phyloP scores from a whole-genome alignment of 805 yeast genomes.

The Ogataea parapolymorpha region DNA sequence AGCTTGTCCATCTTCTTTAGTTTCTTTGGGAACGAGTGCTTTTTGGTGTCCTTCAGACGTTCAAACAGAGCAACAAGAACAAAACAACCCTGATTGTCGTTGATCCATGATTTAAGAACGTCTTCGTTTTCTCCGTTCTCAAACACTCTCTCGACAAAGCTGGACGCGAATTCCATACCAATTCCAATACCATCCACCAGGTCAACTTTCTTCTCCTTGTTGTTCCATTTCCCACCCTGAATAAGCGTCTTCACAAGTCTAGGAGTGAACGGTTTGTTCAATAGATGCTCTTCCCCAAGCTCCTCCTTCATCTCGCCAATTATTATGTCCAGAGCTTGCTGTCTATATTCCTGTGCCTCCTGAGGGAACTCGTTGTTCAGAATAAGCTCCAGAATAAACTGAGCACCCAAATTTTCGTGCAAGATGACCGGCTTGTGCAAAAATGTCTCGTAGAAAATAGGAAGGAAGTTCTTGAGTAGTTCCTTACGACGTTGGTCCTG shows the following conservation, averaged over 20 bases:
- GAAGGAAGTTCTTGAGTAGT: constrained; percentile 60
- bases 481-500: constrained; percentile 72
- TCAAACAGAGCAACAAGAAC: constrained; percentile 80
- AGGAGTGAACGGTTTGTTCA: constrained; percentile 68
- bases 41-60: constrained; percentile 46
- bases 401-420: constrained; percentile 75
- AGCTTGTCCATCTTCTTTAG: constrained; percentile 50
- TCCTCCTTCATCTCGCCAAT: constrained; percentile 64
- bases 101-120: constrained; percentile 60
- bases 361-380: constrained; percentile 44
- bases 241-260: constrained; percentile 73
- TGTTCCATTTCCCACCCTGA: constrained; percentile 83
- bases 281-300: constrained; percentile 64
- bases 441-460: constrained; percentile 57
- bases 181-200: constrained; percentile 42
- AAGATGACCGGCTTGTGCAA: constrained; percentile 50
- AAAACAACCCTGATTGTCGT: constrained; percentile 66
- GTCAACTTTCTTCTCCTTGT: constrained; percentile 50
- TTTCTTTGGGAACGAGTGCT: constrained; percentile 45
- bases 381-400: constrained; percentile 73
- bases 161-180: constrained; percentile 60
- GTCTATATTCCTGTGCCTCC: constrained; percentile 19
- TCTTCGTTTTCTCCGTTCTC: constrained; percentile 51
- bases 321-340: constrained; percentile 50
- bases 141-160: constrained; percentile 41